phyloP scores from a whole-genome alignment of 2,329 filamentous ascomycete species.

The Magnaporthiopsis rhizophila region DNA sequence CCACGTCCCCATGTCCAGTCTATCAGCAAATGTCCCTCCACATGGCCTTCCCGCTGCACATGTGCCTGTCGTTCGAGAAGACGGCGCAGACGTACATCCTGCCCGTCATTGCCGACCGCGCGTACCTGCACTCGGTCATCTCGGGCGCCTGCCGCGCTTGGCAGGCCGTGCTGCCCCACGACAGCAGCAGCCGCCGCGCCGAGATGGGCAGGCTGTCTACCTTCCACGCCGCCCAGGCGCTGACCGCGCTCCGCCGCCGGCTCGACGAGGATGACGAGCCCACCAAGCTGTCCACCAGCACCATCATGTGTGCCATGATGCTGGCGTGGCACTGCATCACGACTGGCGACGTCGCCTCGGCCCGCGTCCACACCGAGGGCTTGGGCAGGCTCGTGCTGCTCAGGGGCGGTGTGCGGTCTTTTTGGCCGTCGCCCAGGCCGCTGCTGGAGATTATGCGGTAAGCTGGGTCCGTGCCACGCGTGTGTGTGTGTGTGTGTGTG shows the following conservation, averaged over 20 bases:
- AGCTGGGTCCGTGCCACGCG: no score
- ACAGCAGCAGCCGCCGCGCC: not conserved
- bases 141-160: slow-evolving; percentile 25
- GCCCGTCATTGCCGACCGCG: slow-evolving; percentile 23
- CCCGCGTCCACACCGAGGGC: not conserved
- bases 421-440: not conserved
- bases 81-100: slow-evolving; percentile 22
- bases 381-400: not conserved
- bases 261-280: not conserved
- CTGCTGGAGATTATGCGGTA: not conserved
- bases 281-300: not conserved
- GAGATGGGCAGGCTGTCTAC: not conserved
- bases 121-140: slow-evolving; percentile 27
- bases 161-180: not conserved
- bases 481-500: not conserved
- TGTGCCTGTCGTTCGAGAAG: slow-evolving; percentile 21
- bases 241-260: not conserved
- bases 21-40: slow-evolving; percentile 19
- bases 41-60: slow-evolving; percentile 23
- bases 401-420: not conserved
- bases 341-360: not conserved
- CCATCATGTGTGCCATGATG: not conserved
- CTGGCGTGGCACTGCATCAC: not conserved
- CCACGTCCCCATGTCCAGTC: not conserved
- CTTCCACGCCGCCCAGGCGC: not conserved